Conservation (phyloP, 192 early-diverging fungal genomes). For the Kickxella alabastrina region DNA sequence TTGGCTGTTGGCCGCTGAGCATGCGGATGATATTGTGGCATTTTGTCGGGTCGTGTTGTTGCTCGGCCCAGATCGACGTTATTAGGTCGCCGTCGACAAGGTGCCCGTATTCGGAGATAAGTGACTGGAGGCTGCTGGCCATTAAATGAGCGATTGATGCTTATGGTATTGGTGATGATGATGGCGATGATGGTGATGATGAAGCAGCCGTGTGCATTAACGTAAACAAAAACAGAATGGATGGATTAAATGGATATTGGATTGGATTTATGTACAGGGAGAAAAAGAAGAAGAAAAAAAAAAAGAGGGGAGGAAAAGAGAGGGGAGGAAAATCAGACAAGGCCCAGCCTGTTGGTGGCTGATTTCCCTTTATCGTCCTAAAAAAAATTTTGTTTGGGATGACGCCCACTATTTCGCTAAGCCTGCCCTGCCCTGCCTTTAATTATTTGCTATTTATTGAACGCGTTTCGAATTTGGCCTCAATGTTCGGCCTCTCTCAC, state of each 20-base stretch:
- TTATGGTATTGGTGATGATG: slow-evolving; percentile 22
- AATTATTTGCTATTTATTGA: no score
- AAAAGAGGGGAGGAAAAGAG: neutral
- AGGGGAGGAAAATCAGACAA: neutral
- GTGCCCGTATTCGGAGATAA: slow-evolving; percentile 31
- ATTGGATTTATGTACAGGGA: neutral
- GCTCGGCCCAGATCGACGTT: slow-evolving; percentile 40
- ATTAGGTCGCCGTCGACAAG: slow-evolving; percentile 38
- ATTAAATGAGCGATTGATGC: no score
- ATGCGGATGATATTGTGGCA: slow-evolving; percentile 43
- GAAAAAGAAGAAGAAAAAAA: neutral
- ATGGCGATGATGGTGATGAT: neutral
- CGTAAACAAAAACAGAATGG: no score
- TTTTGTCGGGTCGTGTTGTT: slow-evolving; percentile 13
- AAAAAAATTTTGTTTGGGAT: no score
- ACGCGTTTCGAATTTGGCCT: no score
- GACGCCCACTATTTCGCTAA: no score
- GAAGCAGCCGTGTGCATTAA: neutral
- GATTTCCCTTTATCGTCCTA: no score
- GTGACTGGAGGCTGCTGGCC: slow-evolving; percentile 21
- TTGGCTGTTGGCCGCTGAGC: slow-evolving; percentile 21
- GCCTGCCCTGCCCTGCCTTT: no score
- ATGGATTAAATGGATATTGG: no score
- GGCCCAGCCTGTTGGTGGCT: no score
- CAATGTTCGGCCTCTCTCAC: no score